Base-by-base conservation (phyloP, 2,329 filamentous ascomycete species). In the Aspergillus quadrilineatus region DNA sequence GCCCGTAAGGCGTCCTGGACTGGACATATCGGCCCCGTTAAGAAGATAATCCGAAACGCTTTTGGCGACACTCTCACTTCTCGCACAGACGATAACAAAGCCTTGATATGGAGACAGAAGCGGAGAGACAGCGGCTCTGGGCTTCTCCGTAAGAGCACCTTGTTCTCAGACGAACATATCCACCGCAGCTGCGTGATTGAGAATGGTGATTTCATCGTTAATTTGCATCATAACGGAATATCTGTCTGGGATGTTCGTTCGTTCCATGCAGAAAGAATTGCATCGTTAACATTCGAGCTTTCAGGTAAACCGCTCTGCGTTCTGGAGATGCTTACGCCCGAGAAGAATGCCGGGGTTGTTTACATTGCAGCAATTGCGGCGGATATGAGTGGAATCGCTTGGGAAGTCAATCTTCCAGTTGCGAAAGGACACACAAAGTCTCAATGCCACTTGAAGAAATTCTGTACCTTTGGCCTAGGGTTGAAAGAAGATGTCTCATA, bases 301-400 rank as follows among this genome's bases (percentile, higher is more conserved):
- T 70, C 77, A 3, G 90, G 89, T 34, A 91, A 89, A 63, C 89
- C 90, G 2, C 80, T 96, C 0, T 96, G 91, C 68, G 80, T 96
- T 29, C 79, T 96, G 22, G 83, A 89, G 15, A 79, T 96, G 5
- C 92, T 73, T 1, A 73, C 69, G 6, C 61, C 90, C 1, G 83
- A 87, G 57, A 78, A 79, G 6, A 79, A 83, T 46, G 77, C 84
- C 8, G 80, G 80, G 29, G 78, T 82, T 1, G 71, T 77, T 7
- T 89, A 95, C 68, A 82, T 96, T 56, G 90, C 89, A n/a, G 92
- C 89, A 0, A 84, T 96, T 44, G 90, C 86, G 12, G 90, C 90
- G 1, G 85, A 89, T 57, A 87, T 90, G 76, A 82, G 85, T 53
- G 91, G 92, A 0, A 79, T 94, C 45, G 89, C 91, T 0, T 96